Conservation (phyloP, 768 basidiomycete genomes). For the Termitomyces sp. region DNA sequence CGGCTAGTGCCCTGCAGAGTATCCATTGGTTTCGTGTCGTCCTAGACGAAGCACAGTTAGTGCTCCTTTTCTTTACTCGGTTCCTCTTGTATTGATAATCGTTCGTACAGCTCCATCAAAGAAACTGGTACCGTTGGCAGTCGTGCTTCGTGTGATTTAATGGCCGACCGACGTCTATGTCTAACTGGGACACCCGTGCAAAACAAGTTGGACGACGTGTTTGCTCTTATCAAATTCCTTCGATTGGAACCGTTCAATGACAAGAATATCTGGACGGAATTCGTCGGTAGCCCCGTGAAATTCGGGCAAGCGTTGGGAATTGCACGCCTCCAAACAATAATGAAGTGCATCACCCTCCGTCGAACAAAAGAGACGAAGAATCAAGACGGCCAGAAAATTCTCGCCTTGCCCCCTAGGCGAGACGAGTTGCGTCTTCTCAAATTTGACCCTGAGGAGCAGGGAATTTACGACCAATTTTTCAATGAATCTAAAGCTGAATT, state of each 20-base stretch:
- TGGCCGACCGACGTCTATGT: slow-evolving; percentile 89
- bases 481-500: slow-evolving; percentile 91
- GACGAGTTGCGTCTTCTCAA: slow-evolving; percentile 85
- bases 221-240: slow-evolving; percentile 94
- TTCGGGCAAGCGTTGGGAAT: slow-evolving; percentile 87
- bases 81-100: neutral
- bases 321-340: slow-evolving; percentile 91
- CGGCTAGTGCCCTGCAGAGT: slow-evolving; percentile 82
- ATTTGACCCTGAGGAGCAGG: slow-evolving; percentile 78
- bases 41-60: slow-evolving; percentile 92
- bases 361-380: slow-evolving; percentile 91
- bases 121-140: slow-evolving; percentile 93
- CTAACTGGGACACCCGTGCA: slow-evolving; percentile 99
- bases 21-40: slow-evolving; percentile 97
- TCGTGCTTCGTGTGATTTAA: slow-evolving; percentile 91
- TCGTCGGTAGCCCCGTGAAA: slow-evolving; percentile 90
- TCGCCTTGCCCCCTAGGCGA: slow-evolving; percentile 85
- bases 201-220: slow-evolving; percentile 98
- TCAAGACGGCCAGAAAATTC: slow-evolving; percentile 77
- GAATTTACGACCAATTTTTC: slow-evolving; percentile 87
- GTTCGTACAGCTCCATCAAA: slow-evolving; percentile 79
- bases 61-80: neutral
- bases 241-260: slow-evolving; percentile 91
- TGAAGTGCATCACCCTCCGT: slow-evolving; percentile 94
- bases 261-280: slow-evolving; percentile 90